Evolutionary conservation across 164 flowering plant species (phyloP).

Genomic region (Houttuynia cordata): DNA sequence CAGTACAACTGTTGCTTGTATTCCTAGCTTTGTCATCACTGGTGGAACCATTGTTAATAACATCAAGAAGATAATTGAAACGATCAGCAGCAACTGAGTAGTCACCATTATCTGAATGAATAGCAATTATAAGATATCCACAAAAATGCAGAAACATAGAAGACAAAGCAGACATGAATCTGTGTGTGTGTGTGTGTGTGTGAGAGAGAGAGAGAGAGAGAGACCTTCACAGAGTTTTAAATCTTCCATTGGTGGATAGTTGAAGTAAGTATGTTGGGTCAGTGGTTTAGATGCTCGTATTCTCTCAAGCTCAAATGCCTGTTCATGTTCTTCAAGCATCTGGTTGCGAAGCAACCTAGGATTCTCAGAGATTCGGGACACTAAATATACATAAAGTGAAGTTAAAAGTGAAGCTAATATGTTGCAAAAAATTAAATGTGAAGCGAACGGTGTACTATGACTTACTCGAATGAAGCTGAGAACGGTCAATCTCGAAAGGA

Average conservation of each 20-base stretch:
- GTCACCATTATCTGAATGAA: constrained; percentile 17
- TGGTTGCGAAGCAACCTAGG: constrained; percentile 39
- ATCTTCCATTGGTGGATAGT: constrained; percentile 38
- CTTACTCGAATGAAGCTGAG: constrained; percentile 50
- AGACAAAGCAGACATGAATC: neutral
- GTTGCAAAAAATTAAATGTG: neutral
- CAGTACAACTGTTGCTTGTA: constrained; percentile 20
- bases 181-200: neutral
- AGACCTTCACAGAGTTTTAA: constrained; percentile 34
- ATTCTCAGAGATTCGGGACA: constrained; percentile 31
- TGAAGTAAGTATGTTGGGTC: constrained; percentile 21
- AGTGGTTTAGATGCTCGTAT: constrained; percentile 27
- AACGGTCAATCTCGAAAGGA: constrained; percentile 28
- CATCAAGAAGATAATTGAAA: constrained; percentile 28
- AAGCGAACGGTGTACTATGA: neutral
- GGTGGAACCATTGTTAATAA: constrained; percentile 26
- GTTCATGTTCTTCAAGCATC: constrained; percentile 47
- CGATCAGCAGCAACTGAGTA: constrained; percentile 25
- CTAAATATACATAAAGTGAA: constrained; percentile 8
- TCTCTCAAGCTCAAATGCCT: constrained; percentile 39
- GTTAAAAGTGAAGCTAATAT: too few species aligned
- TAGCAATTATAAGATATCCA: neutral
- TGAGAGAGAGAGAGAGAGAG: neutral
- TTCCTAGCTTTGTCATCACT: constrained; percentile 26
- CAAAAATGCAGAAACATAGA: neutral